Percentiles rank a stretch among this genome's conserved stretches.
Conservation (phyloP, 116 monocot species). For the Iris pallida region DNA sequence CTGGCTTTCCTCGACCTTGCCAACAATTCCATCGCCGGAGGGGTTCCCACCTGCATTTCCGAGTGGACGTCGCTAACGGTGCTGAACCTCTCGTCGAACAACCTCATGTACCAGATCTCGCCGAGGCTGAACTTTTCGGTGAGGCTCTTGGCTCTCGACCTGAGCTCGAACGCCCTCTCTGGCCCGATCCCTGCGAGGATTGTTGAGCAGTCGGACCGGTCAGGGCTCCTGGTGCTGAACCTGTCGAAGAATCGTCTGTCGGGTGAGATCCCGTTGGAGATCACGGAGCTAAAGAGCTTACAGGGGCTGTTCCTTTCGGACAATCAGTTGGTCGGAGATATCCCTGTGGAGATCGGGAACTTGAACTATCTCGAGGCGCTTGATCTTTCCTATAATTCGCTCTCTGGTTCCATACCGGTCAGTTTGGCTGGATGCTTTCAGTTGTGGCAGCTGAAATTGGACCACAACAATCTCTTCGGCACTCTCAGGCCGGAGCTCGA, state of each 20-base stretch:
- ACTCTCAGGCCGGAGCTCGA: neutral
- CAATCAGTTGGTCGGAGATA: neutral
- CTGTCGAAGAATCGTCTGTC: neutral
- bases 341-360: neutral
- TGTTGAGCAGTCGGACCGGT: neutral
- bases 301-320: neutral
- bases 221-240: neutral
- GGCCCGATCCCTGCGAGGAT: neutral
- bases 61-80: neutral
- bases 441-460: conserved; percentile 1
- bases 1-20: neutral
- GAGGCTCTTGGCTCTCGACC: neutral
- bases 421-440: neutral
- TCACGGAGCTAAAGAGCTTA: neutral
- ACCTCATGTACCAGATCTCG: neutral
- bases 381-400: neutral
- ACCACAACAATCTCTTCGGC: neutral
- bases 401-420: neutral
- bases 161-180: neutral
- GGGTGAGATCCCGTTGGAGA: neutral
- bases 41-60: neutral
- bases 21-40: neutral
- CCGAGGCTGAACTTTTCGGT: neutral
- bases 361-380: neutral
- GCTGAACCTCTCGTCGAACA: neutral